Conservation (phyloP, 2,329 filamentous ascomycete species). For the Leptographium galeiforme region DNA sequence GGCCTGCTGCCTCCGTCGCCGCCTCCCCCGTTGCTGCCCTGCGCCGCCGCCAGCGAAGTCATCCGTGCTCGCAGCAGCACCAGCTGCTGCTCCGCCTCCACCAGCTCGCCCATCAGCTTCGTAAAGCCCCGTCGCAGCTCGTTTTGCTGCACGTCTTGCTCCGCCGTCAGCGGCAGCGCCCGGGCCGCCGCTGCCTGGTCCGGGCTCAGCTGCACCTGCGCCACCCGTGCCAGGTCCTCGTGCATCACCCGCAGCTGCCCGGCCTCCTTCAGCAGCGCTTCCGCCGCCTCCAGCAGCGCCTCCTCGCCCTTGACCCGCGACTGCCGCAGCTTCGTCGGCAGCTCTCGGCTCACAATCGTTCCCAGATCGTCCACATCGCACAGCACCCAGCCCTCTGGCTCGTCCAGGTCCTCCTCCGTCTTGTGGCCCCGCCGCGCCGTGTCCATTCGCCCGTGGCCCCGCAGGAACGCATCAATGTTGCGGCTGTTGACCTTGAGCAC, state of each 20-base stretch:
- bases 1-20: conserved; percentile 28
- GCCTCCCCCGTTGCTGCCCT: conserved; percentile 23
- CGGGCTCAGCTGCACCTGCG: conserved; percentile 52
- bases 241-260: conserved; percentile 60
- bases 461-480: conserved; percentile 51
- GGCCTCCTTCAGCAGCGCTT: conserved; percentile 56
- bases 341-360: conserved; percentile 46
- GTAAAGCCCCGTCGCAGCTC: conserved; percentile 68
- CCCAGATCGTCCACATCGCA: conserved; percentile 61
- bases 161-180: conserved; percentile 65
- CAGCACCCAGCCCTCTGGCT: conserved; percentile 57
- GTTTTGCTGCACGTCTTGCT: conserved; percentile 72
- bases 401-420: conserved; percentile 54
- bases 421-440: conserved; percentile 32
- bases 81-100: conserved; percentile 67
- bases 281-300: conserved; percentile 54
- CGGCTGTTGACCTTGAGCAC: conserved; percentile 72
- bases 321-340: conserved; percentile 51
- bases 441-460: conserved; percentile 48
- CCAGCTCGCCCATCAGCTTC: conserved; percentile 58
- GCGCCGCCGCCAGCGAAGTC: conserved; percentile 39
- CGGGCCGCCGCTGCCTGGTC: conserved; percentile 50
- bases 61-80: conserved; percentile 69
- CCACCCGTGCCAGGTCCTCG: conserved; percentile 64
- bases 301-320: conserved; percentile 56